Evolutionary conservation across 768 basidiomycete genomes (phyloP).

Genomic region (Pleurotus sapidus): DNA sequence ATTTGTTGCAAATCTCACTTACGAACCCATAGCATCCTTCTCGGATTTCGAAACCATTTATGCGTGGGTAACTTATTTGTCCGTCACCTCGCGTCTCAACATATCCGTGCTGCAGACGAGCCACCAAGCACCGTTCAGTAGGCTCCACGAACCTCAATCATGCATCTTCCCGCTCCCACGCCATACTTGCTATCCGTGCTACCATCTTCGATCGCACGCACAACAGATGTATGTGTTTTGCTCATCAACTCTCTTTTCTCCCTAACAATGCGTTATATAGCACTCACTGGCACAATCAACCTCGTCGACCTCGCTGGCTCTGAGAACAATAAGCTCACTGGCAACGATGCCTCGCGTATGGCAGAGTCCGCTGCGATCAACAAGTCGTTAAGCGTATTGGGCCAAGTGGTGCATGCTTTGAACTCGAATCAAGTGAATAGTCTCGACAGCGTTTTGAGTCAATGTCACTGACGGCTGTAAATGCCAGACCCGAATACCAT

Average conservation of each 20-base stretch:
- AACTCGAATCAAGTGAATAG: constrained; percentile 31
- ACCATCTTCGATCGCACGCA: constrained; percentile 50
- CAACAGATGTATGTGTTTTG: constrained; percentile 46
- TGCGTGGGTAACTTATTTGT: constrained; percentile 27
- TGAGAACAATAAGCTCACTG: constrained; percentile 89
- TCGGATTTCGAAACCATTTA: constrained; percentile 47
- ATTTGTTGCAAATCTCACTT: constrained; percentile 52
- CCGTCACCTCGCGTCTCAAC: not conserved
- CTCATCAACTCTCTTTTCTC: not conserved
- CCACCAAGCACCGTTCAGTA: constrained; percentile 76
- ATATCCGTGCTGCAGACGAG: constrained; percentile 40
- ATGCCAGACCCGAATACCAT: constrained; percentile 72
- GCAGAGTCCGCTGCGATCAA: constrained; percentile 89
- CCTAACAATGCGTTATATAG: constrained; percentile 28
- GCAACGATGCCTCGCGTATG: constrained; percentile 86
- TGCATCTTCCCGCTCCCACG: constrained; percentile 86
- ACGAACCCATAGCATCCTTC: constrained; percentile 34
- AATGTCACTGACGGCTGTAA: constrained; percentile 4
- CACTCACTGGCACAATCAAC: constrained; percentile 73
- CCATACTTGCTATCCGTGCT: constrained; percentile 75
- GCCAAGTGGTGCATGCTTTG: constrained; percentile 84
- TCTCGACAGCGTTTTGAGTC: not conserved
- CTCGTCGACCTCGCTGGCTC: constrained; percentile 89
- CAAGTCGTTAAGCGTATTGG: constrained; percentile 81
- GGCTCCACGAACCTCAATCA: constrained; percentile 85